Evolutionary conservation across 108 stramenopile genomes (phyloP), one percentile per base, ranked within the genome.

Genomic region (Pinguiococcus pyrenoidosus): DNA sequence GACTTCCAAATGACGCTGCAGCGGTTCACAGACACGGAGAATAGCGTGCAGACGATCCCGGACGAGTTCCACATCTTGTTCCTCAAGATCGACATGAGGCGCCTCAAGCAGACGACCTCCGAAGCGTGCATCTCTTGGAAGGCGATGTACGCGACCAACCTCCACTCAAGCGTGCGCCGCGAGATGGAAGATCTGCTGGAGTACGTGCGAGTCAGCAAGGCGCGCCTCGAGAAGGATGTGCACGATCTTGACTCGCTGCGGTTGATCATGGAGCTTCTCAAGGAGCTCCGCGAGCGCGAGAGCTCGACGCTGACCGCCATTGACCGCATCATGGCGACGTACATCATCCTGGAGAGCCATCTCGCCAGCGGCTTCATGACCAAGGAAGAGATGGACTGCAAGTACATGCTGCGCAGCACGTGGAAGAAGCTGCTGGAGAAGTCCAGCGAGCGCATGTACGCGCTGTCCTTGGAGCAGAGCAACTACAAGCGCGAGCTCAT

Each of bases 361-460:
- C 60, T 87, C 12, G 69, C 82, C 27, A 78, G 13, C 75, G 75
- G 17, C 22, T 85, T 83, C 59, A 85, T 88, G 81, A 81, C 78
- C 37, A 83, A 87, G 45, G 83, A 86, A 29, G 87, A 89, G 62
- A 82, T 83, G 40, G 85, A 87, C 49, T 79, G 83, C 62, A 85
- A 83, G 71, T 83, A 81, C 24, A 77, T 86, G 28, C 71, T 89
- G 0, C 74, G 75, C 29, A 62, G 75, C 25, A 78, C 62, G 44
- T 89, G 87, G 87, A 81, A 82, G 59, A 78, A 76, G 61, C 61
- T 89, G 45, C 73, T 87, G 35, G 60, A 69, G 14, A 76, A 78
- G 44, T 61, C 81, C 25, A 73, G 78, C 27, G 36, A 46, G 12
- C 68, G 82, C 20, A 71, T 74, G 8, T 82, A 84, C 49, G 82